Percentiles rank a stretch among this genome's conserved stretches.
Conservation (phyloP, 768 basidiomycete species). For the Lactifluus volemus region DNA sequence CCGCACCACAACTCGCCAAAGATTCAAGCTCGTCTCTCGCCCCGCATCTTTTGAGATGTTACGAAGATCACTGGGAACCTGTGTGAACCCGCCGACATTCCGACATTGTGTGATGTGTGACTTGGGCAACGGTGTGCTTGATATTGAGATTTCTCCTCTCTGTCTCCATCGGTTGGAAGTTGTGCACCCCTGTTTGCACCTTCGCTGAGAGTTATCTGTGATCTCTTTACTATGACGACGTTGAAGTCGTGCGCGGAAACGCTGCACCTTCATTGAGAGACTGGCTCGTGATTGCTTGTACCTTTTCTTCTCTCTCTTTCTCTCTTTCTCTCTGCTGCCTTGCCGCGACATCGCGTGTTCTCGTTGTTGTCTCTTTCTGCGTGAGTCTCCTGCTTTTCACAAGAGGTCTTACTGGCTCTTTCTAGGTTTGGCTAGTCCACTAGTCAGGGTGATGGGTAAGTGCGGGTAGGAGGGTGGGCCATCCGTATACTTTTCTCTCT, state of each 20-base stretch:
- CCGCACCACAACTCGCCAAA: too few species aligned
- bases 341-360: neutral
- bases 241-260: slow-evolving; percentile 12
- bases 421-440: neutral
- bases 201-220: neutral
- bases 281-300: neutral
- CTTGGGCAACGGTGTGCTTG: neutral
- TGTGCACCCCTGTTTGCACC: slow-evolving; percentile 15
- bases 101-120: neutral
- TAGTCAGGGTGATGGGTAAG: slow-evolving; percentile 10
- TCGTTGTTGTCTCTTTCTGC: neutral
- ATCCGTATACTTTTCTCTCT: neutral
- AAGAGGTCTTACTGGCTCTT: neutral
- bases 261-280: slow-evolving; percentile 7
- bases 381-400: neutral
- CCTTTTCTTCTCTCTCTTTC: too few species aligned
- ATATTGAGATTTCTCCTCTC: neutral
- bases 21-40: too few species aligned
- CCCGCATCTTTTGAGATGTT: too few species aligned
- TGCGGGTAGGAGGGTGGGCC: slow-evolving; percentile 14
- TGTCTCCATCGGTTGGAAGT: neutral
- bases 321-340: neutral
- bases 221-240: neutral
- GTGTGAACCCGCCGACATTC: neutral
- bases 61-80: neutral